Evolutionary conservation across 2,329 filamentous ascomycete genomes (phyloP), one percentile per base, ranked within the genome.

Genomic region (Thelonectria rubi): DNA sequence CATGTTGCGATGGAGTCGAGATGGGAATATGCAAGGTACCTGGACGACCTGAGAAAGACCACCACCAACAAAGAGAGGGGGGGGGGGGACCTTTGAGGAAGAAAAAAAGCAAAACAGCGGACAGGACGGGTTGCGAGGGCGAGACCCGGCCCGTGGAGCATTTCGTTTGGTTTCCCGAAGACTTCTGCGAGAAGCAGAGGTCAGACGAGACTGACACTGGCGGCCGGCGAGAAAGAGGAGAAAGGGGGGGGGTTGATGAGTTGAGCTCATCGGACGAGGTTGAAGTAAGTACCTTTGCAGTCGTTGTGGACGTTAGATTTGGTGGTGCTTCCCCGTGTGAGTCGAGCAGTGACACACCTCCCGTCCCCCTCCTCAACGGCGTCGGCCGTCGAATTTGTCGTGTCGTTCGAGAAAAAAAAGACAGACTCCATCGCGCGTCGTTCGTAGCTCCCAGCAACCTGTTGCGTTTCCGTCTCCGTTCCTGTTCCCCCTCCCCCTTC

Each of bases 71-170:
- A n/a, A n/a, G n/a, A n/a, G n/a, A n/a, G n/a, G n/a, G n/a, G n/a
- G n/a, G n/a, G n/a, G n/a, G n/a, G n/a, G n/a, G n/a, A n/a, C n/a
- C n/a, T n/a, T n/a, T 55, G 59, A 39, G 47, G 62, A 62, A 58
- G 30, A 26, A 30, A 51, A 30, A 26, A 66, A 54, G 24, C 64
- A 62, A 62, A 60, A 21, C n/a, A 12, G 24, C 3, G 17, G 17
- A 26, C 58, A 24, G 21, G 56, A 51, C 42, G 52, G 57, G 48
- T 43, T n/a, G 40, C 40, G 45, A 50, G 57, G 62, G 55, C 65
- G 45, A 59, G 59, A 66, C 54, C 58, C 48, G 55, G 53, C 43
- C 51, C 39, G 64, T 64, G 65, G 63, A 55, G 45, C 52, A 7
- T 7, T 4, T 4, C 7, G 4, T 24, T 7, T 24, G 24, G 4